Base-by-base conservation (phyloP, 225 moss, liverwort and hornwort species). In the Asterella californica region DNA sequence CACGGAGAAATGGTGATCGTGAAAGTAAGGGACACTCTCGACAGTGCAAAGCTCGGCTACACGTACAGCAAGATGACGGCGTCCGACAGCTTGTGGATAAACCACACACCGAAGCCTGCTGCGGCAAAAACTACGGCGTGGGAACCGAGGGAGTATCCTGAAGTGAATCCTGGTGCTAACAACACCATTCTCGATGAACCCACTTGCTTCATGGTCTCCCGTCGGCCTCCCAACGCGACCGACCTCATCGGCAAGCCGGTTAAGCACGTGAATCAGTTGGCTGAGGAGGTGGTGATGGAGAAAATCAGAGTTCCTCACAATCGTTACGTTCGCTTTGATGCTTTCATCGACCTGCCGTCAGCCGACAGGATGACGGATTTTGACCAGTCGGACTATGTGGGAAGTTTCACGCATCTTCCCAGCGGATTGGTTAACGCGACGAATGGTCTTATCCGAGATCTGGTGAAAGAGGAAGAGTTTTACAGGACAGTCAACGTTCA, bases 331-430 rank as follows among this genome's bases (percentile, higher is more conserved):
- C 79, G 82, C 73, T 87, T 90, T 24, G 85, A 90, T 14, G 81
- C 84, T 21, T 90, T 85, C 77, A 70, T 89, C 80, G 82, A 87
- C 38, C 52, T 82, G 24, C 85, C 85, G 22, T 73, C 70, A 48
- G 82, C 87, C 1, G 82, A 85, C 45, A 78, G 37, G 62, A n/a
- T 6, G 22, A 83, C 83, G 14, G 34, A 33, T 15, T 9, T 33
- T 6, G 37, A 15, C 2, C 12, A 9, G 30, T 9, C n/a, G n/a
- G 67, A 15, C 17, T 67, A 33, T 27, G 34, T 37, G 34, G 67
- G 67, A 9, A 67, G 34, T 6, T 67, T 67, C 37, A 67, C 37
- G 6, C 67, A 67, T 6, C 67, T 67, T 27, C 67, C 33, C 33
- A 67, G 67, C 34, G 67, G 67, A 37, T 1, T 33, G 67, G 33